These are phyloP conservation scores for Nyctanthes arbortristis DNA, from an alignment of 257 asterid species.

Conservation along the genomic window DNA sequence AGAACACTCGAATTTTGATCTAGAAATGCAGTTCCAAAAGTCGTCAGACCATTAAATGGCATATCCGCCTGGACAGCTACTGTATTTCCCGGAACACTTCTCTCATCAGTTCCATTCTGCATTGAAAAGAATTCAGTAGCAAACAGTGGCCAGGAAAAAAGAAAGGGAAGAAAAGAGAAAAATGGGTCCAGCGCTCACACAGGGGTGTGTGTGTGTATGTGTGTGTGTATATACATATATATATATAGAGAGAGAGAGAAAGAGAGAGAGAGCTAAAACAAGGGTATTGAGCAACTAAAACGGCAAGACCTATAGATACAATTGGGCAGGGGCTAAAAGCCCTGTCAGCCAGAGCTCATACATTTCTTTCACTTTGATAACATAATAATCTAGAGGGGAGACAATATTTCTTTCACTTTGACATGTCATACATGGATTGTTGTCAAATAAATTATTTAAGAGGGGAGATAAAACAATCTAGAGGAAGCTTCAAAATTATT, in stretches of 20 bases:
- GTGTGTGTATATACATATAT: too few species aligned
- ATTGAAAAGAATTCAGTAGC: constrained; percentile 13
- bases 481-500: constrained; percentile 1
- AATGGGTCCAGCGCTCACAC: too few species aligned
- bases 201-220: too few species aligned
- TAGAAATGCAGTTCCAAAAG: constrained; percentile 85
- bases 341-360: too few species aligned
- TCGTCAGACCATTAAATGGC: constrained; percentile 88
- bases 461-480: constrained; percentile 17
- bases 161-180: background rate
- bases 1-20: constrained; percentile 94
- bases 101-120: constrained; percentile 92
- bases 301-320: too few species aligned
- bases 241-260: too few species aligned
- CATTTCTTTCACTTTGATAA: too few species aligned
- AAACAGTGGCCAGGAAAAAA: constrained; percentile 20
- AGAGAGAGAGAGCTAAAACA: constrained; percentile 3
- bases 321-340: too few species aligned
- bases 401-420: too few species aligned
- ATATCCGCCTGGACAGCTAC: constrained; percentile 95
- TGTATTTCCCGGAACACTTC: constrained; percentile 95
- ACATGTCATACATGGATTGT: background rate
- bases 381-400: too few species aligned
- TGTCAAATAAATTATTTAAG: constrained; percentile 4
- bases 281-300: too few species aligned